phyloP scores from a whole-genome alignment of 495 filamentous ascomycete species.

The Aspergillus hancockii region DNA sequence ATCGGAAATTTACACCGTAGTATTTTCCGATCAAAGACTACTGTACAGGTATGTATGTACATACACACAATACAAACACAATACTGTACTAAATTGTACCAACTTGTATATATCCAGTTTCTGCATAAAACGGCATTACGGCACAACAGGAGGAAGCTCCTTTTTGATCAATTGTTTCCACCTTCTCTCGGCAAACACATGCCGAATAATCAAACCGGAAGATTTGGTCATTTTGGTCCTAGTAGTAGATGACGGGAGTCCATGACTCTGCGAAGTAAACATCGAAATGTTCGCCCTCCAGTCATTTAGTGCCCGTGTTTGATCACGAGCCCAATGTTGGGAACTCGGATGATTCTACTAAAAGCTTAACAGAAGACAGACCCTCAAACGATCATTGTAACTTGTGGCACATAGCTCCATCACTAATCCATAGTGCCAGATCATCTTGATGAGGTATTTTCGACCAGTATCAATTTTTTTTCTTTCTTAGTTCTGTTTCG shows the following conservation, averaged over 20 bases:
- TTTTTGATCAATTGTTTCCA: background rate
- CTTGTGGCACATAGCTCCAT: background rate
- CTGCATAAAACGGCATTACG: conserved; percentile 26
- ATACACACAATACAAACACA: background rate
- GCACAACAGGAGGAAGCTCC: conserved; percentile 14
- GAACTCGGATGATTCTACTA: conserved; percentile 15
- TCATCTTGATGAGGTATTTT: conserved; percentile 1
- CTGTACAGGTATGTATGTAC: too few relatives aligned
- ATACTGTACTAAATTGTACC: background rate
- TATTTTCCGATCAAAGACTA: too few relatives aligned
- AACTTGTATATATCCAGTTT: background rate
- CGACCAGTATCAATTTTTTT: background rate
- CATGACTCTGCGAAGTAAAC: background rate
- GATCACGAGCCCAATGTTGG: conserved; percentile 14
- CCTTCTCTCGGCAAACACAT: conserved; percentile 19
- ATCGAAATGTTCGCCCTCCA: background rate
- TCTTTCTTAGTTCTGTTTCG: background rate
- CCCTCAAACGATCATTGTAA: background rate
- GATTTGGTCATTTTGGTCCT: conserved; percentile 6
- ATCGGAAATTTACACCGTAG: too few relatives aligned
- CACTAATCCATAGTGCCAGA: background rate
- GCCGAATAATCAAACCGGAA: conserved; percentile 18
- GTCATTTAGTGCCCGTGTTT: conserved; percentile 1
- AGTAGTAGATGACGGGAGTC: background rate
- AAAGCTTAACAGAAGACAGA: conserved; percentile 16